A percentile compares a stretch with the other conserved stretches of the same genome.
These are phyloP conservation scores for Saprolegnia parasitica DNA, from an alignment of 352 stramenopile species.

Conservation along the genomic window DNA sequence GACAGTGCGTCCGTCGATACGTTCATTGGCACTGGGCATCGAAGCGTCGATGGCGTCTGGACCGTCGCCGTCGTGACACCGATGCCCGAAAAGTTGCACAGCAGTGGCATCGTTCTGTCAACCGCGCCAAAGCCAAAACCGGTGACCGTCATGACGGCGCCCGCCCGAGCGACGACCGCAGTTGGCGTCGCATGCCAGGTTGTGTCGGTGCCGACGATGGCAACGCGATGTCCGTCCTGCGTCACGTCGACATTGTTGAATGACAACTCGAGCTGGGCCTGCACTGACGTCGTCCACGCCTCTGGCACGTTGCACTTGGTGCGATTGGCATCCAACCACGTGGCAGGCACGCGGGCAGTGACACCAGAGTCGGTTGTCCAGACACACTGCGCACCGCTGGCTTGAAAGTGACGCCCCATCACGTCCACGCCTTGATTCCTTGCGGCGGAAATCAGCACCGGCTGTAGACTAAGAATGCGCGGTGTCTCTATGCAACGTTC, in stretches of 20 bases:
- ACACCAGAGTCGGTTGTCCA: too few species aligned
- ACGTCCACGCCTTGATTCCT: too few species aligned
- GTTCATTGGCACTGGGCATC: not conserved
- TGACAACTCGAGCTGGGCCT: slow-evolving; percentile 5
- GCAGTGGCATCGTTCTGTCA: not conserved
- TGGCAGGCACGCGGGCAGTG: too few species aligned
- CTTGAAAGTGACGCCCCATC: too few species aligned
- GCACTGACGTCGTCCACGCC: not conserved
- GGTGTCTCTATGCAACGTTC: not conserved
- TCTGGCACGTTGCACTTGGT: too few species aligned
- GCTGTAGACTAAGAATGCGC: not conserved
- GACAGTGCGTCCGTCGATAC: too few species aligned
- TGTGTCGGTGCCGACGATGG: not conserved
- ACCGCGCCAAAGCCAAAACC: not conserved
- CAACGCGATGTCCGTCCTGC: not conserved
- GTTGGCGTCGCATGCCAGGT: not conserved
- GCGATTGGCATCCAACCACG: too few species aligned
- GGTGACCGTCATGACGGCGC: not conserved
- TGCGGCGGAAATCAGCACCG: not conserved
- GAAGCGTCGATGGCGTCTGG: not conserved
- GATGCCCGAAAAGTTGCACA: not conserved
- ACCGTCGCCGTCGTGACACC: not conserved
- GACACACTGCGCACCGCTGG: too few species aligned
- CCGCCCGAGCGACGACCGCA: not conserved
- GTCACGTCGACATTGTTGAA: slow-evolving; percentile 19